Conservation (phyloP, 768 basidiomycete species). For the Lentinula detonsa region DNA sequence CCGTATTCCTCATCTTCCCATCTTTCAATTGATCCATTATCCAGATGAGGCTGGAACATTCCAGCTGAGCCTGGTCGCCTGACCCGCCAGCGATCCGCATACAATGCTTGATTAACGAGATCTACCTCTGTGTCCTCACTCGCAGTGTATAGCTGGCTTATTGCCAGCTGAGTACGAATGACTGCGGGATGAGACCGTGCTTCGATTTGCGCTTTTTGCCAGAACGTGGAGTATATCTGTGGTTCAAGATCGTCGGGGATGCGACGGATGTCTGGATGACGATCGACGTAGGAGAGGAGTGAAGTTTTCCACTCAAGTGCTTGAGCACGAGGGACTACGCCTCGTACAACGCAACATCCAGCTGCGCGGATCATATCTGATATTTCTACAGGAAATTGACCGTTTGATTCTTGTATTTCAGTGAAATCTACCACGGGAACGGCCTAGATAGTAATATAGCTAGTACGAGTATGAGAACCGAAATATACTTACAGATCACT, state of each 20-base stretch:
- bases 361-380: neutral
- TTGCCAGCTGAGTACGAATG: neutral
- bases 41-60: neutral
- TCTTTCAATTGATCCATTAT: neutral
- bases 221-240: neutral
- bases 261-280: neutral
- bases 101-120: neutral
- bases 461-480: neutral
- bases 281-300: neutral
- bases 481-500: neutral
- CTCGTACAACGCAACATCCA: neutral
- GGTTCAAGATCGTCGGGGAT: neutral
- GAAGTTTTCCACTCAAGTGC: neutral
- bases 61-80: neutral
- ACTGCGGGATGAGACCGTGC: neutral
- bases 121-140: neutral
- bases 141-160: neutral
- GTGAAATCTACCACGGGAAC: neutral
- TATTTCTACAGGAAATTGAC: neutral
- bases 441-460: neutral
- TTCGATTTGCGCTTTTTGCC: neutral
- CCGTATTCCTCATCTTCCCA: neutral
- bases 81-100: neutral
- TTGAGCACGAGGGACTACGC: neutral
- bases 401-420: neutral